These are phyloP conservation scores for Ophiostoma perfectum DNA, from an alignment of 2,329 filamentous ascomycete species.

Conservation along the genomic window DNA sequence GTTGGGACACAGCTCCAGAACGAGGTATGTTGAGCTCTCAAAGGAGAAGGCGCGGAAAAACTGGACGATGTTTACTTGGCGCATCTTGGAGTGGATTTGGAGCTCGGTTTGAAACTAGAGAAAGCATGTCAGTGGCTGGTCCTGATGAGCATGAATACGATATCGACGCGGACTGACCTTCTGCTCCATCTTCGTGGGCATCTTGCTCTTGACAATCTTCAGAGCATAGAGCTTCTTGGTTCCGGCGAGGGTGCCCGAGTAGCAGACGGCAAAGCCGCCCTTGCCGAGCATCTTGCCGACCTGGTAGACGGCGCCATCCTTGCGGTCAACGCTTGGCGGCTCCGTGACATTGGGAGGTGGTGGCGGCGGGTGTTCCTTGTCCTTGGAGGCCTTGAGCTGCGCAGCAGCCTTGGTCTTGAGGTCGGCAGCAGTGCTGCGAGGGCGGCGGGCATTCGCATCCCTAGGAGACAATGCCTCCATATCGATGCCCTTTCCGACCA, in stretches of 20 bases:
- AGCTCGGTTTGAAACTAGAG: conserved; percentile 70
- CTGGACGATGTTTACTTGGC: conserved; percentile 90
- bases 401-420: conserved; percentile 49
- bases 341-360: conserved; percentile 57
- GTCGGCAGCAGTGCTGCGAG: conserved; percentile 42
- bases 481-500: conserved; percentile 49
- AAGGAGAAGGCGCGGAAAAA: conserved; percentile 94
- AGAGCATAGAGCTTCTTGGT: conserved; percentile 65
- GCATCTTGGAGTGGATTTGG: conserved; percentile 97
- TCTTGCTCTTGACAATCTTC: conserved; percentile 78
- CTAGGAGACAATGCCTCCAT: conserved; percentile 60
- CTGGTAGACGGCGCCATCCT: conserved; percentile 65
- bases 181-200: conserved; percentile 77
- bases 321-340: conserved; percentile 62
- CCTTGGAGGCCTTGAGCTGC: conserved; percentile 52
- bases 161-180: conserved; percentile 50
- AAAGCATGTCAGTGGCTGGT: not conserved
- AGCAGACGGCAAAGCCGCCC: conserved; percentile 78
- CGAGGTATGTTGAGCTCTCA: conserved; percentile 82
- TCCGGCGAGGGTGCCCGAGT: conserved; percentile 62
- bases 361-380: conserved; percentile 62
- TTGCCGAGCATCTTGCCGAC: conserved; percentile 71
- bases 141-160: not conserved
- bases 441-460: conserved; percentile 57
- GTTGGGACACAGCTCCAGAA: conserved; percentile 90